Evolutionary conservation across 768 basidiomycete genomes (phyloP), one percentile per base, ranked within the genome.

Genomic region (Neoboletus subvelutipes): DNA sequence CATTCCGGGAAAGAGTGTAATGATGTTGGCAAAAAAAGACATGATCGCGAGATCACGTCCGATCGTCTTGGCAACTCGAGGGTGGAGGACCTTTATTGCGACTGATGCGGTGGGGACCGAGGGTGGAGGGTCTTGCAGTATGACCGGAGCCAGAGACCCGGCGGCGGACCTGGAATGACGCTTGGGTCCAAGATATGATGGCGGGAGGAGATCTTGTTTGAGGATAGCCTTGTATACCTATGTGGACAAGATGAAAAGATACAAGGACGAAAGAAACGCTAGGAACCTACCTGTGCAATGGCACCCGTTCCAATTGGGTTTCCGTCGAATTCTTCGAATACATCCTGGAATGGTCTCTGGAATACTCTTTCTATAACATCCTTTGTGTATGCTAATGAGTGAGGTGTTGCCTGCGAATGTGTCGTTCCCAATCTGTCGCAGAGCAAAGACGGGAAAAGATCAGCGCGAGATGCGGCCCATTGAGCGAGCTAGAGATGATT

Each of bases 381-480:
- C 61, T 84, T 88, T 6, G 96, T 98, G 71, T 98, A 87, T 22
- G 69, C 61, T 55, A 98, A 73, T 5, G 87, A 77, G 75, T 99
- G 97, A 0, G 90, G 83, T 61, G 81, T 86, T 59, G 87, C 94
- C 56, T 83, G 87, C 1, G 97, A 98, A 70, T 99, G 97, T 20
- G 98, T 78, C 45, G 85, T 82, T 33, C 91, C 92, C 62, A 99
- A 78, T 56, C 83, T 82, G 53, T 90, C 83, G 72, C 97, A 99
- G 20, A 99, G 83, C 13, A 83, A 71, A 22, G 86, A 78, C 3
- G 97, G 93, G 74, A 99, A 98, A 3, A 99, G 78, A 72, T 99
- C 97, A 40, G 88, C 90, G 36, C 97, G 84, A 17, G 95, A 94
- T 15, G 90, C 97, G 8, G 97, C 97, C 97, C 97, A 99, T 82